Base-by-base conservation (phyloP, 108 stramenopile genomes). In the Discostella pseudostelligera region DNA sequence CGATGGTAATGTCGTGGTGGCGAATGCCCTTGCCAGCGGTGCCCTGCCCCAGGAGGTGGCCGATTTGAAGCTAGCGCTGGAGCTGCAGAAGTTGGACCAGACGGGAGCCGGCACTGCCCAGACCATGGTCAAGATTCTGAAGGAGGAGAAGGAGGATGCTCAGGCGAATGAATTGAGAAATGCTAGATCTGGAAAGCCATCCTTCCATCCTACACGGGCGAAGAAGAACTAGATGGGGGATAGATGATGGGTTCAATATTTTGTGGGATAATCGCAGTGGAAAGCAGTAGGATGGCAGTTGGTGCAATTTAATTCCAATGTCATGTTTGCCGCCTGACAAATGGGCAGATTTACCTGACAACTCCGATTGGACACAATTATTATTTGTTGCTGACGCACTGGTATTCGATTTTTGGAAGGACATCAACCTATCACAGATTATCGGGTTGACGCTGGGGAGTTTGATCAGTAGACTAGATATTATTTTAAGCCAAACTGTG, bases 21-120 rank as follows among this genome's bases (percentile, higher is more conserved):
- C 73, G 76, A 56, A 59, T 40, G 77, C 79, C 8, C 39, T 56
- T 22, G 83, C 80, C 21, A 59, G 54, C 35, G 84, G 81, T 11
- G 84, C 86, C 13, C 61, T 65, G 22, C 85, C 92, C 12, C 86
- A 90, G 53, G 89, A 94, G 59, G 72, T 83, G 62, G 82, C 81
- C 1, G 93, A 94, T 62, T 79, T 74, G 59, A 62, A 87, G 54
- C 50, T 94, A 32, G 93, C 93, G 19, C 58, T 85, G 76, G 86
- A 89, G 42, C 74, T 94, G 25, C 93, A 94, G 70, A 94, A 91
- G 88, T 78, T 94, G 29, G 93, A 94, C 63, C 89, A 91, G 67
- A 85, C 87, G 28, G 87, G 84, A 28, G 93, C 89, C 36, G 93
- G 89, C 53, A 94, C 89, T 9, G 87, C 78, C 2, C 81, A 81